phyloP scores from a whole-genome alignment of 179 eudicot genomes.

The Silene coronaria region DNA sequence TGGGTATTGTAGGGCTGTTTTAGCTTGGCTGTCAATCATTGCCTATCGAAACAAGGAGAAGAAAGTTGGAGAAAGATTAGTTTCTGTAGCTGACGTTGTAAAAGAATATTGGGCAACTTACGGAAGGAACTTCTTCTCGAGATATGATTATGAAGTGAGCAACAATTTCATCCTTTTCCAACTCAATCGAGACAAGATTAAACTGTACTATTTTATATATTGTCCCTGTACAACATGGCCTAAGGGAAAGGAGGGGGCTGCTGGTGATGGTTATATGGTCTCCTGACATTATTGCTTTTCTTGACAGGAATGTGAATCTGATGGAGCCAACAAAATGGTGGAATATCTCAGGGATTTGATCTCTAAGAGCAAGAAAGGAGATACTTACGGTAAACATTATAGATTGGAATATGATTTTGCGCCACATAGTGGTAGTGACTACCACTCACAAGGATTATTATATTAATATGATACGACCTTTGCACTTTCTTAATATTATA shows the following conservation, averaged over 20 bases:
- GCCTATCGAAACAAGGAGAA: conserved; percentile 72
- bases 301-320: conserved; percentile 90
- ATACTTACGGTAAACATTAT: conserved; percentile 53
- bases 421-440: background rate
- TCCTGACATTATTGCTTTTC: conserved; percentile 11
- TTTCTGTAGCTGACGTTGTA: conserved; percentile 86
- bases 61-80: conserved; percentile 62
- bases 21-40: conserved; percentile 95
- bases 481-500: background rate
- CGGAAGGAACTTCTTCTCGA: conserved; percentile 93
- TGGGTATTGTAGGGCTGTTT: conserved; percentile 66
- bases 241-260: background rate
- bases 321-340: conserved; percentile 91
- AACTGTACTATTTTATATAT: background rate
- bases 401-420: background rate
- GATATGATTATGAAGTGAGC: conserved; percentile 97
- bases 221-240: background rate
- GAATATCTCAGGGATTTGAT: conserved; percentile 72
- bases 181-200: background rate
- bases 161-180: background rate
- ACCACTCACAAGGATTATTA: too few species aligned
- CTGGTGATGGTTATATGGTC: background rate
- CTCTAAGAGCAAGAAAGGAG: conserved; percentile 78
- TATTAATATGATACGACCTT: background rate
- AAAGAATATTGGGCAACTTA: conserved; percentile 90